Evolutionary conservation across 768 basidiomycete genomes (phyloP), one percentile per base, ranked within the genome.

Genomic region (Serendipita vermifera): DNA sequence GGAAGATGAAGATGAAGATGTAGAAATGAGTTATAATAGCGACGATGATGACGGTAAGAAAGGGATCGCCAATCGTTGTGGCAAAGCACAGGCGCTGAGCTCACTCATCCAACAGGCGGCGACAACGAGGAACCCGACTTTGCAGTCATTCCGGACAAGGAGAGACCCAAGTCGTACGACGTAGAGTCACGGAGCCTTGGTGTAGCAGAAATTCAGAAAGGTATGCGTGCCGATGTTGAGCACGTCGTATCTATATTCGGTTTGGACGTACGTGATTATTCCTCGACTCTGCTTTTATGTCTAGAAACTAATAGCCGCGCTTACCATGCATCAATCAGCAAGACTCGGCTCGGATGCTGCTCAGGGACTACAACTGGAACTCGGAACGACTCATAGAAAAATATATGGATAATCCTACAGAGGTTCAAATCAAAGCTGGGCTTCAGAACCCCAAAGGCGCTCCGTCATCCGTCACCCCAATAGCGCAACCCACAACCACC

Each of bases 321-420:
- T 29, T 38, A 53, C 15, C 46, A 33, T 54, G 13, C 54, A 53
- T 26, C 26, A 24, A 38, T 17, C 66, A 92, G 90, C 62, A 69
- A 2, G 77, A 78, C 62, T 77, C 77, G 2, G 92, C 92, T 3
- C 75, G 81, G 2, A 71, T 92, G 29, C 75, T 99, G 4, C 72
- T 99, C 58, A 81, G 92, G 27, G 72, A 87, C 70, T 79, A 85
- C 74, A 74, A 77, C 56, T 99, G 96, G 96, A 98, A 98, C 75
- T 89, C 88, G 66, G 96, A 99, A 67, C 83, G 84, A 56, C 77
- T 99, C 20, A 89, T 91, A 62, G 94, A 98, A 71, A 86, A 88
- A 67, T 98, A 89, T 71, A 96, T 96, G 91, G 94, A 97, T 63
- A 87, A 90, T 58, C 79, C 88, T 0, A 74, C 80, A 17, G 70